These are phyloP conservation scores for Tulasnella sp. DNA, from an alignment of 768 basidiomycete genomes.

Conservation along the genomic window DNA sequence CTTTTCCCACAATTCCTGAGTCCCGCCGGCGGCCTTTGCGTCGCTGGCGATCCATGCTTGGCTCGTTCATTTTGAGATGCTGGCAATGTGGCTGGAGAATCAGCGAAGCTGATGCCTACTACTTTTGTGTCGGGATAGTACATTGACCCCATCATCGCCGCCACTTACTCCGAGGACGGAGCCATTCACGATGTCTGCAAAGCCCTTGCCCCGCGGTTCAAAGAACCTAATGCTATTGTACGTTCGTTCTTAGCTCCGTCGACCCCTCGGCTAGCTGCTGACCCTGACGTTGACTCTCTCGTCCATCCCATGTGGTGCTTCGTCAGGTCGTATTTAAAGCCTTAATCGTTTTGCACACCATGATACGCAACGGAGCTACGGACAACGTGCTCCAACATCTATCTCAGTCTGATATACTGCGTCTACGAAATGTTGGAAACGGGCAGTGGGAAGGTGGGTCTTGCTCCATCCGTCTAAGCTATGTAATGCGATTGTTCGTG, in stretches of 20 bases:
- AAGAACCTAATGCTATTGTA: constrained; percentile 89
- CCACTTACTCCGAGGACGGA: constrained; percentile 95
- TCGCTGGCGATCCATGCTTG: not conserved
- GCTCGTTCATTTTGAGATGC: not conserved
- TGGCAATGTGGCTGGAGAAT: not conserved
- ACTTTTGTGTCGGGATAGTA: constrained; percentile 53
- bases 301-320: not conserved
- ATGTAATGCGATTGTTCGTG: not conserved
- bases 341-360: constrained; percentile 87
- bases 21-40: not conserved
- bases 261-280: not conserved
- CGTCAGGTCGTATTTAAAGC: constrained; percentile 94
- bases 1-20: constrained; percentile 17
- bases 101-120: not conserved
- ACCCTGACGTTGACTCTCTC: not conserved
- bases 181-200: constrained; percentile 90
- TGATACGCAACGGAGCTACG: constrained; percentile 95
- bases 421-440: constrained; percentile 72
- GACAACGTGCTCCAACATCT: constrained; percentile 87
- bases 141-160: constrained; percentile 91
- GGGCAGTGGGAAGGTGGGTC: constrained; percentile 82
- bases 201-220: constrained; percentile 74
- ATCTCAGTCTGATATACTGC: constrained; percentile 74
- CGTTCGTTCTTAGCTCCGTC: constrained; percentile 37
- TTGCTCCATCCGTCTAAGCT: constrained; percentile 20